Percentiles rank a stretch among this genome's conserved stretches.
Evolutionary conservation across 208 protist species (phyloP).

Genomic region (Leishmania mexicana): DNA sequence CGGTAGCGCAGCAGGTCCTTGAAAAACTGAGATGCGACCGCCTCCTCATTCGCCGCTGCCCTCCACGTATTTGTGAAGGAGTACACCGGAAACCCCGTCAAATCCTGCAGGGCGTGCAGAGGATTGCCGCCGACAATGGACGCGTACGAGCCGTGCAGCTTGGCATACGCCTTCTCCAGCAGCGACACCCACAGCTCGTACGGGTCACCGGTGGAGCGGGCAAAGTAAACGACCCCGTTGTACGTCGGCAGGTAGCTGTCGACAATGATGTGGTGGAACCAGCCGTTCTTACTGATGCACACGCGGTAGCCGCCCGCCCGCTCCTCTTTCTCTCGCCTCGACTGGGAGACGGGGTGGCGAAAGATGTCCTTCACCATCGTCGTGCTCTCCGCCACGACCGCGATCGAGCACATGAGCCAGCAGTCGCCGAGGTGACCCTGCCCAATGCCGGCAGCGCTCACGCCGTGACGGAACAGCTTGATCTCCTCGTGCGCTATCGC

Average conservation of each 20-base stretch:
- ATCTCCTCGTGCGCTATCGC: conserved; percentile 31
- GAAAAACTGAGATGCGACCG: conserved; percentile 26
- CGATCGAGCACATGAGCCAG: conserved; percentile 65
- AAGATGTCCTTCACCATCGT: conserved; percentile 43
- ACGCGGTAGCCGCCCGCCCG: conserved; percentile 46
- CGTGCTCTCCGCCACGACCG: conserved; percentile 43
- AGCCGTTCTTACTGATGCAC: conserved; percentile 49
- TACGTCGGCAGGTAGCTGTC: conserved; percentile 61
- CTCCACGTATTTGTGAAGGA: conserved; percentile 50
- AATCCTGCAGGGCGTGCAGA: conserved; percentile 60
- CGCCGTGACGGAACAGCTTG: conserved; percentile 39
- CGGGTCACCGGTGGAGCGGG: conserved; percentile 35
- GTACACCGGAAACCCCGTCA: conserved; percentile 56
- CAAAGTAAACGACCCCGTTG: conserved; percentile 36
- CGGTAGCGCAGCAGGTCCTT: conserved; percentile 29
- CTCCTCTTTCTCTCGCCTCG: conserved; percentile 33
- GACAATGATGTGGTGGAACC: conserved; percentile 57
- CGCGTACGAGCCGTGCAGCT: conserved; percentile 74
- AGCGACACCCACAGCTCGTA: conserved; percentile 75
- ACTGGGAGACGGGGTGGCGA: conserved; percentile 35
- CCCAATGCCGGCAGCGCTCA: conserved; percentile 43
- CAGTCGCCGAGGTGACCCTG: conserved; percentile 73
- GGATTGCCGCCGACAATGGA: conserved; percentile 54
- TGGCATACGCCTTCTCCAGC: conserved; percentile 88
- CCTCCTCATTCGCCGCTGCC: conserved; percentile 22